Base-by-base conservation (phyloP, 352 stramenopile genomes). In the Phytopythium chamaehyphon region DNA sequence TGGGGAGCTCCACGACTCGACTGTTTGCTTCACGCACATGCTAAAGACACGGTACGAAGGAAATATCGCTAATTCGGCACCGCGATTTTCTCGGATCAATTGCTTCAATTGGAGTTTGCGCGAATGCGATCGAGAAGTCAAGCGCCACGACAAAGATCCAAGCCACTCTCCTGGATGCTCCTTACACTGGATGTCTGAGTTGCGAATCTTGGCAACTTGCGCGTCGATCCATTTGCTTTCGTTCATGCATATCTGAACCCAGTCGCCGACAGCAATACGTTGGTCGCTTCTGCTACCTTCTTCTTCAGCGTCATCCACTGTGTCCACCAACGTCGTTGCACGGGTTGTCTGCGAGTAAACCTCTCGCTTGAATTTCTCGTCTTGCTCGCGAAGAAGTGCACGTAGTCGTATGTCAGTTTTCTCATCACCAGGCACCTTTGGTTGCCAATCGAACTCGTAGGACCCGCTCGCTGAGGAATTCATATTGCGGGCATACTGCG, bases 1-100 rank as follows among this genome's bases (percentile, higher is more conserved):
- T n/a, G 67, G 66, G 1, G 9, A 26, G 23, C 64, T 37, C 69
- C 69, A 79, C 38, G 55, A 40, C 35, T 57, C 51, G 18, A 79
- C 62, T 12, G 47, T 61, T 16, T 61, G 59, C 4, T 62, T 54
- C 3, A 77, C 52, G 15, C 65, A 68, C 42, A 59, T 77, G 45
- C 51, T 59, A 36, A 76, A 76, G 9, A 60, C 57, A 19, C 47
- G 47, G 26, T 64, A 61, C 15, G 61, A 69, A 10, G 54, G 51
- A n/a, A 69, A 69, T 37, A 69, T 62, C 3, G 55, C 40, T 2
- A 68, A 47, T 40, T 68, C 60, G 45, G 61, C 55, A 8, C 60
- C 60, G 28, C 60, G 60, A 44, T 64, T 64, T 6, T 48, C 38
- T 5, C 26, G 24, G 22, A 68, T 61, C 12, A 68, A 51, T 22